These are phyloP conservation scores for Clavaria fumosa DNA, from an alignment of 768 basidiomycete species.

Conservation along the genomic window DNA sequence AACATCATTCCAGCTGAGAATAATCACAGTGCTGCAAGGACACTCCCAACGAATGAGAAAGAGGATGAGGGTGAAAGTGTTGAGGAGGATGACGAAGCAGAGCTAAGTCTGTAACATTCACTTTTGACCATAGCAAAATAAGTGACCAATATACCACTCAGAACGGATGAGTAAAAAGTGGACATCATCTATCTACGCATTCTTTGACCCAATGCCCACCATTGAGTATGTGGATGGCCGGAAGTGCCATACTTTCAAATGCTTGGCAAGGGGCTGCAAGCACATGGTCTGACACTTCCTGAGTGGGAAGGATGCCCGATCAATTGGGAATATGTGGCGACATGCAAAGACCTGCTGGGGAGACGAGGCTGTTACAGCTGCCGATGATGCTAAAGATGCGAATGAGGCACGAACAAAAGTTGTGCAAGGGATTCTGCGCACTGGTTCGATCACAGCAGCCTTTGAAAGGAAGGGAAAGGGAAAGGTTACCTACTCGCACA, in stretches of 20 bases:
- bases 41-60: not conserved
- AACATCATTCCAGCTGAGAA: not conserved
- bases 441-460: conserved; percentile 14
- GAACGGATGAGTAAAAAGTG: conserved; percentile 15
- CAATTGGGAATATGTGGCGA: conserved; percentile 18
- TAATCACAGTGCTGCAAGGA: not conserved
- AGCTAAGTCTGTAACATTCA: not conserved
- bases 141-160: not conserved
- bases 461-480: conserved; percentile 19
- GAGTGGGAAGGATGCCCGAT: conserved; percentile 15
- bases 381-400: conserved; percentile 2
- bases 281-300: conserved; percentile 12
- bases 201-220: conserved; percentile 15
- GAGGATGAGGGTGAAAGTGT: not conserved
- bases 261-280: conserved; percentile 13
- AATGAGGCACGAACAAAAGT: conserved; percentile 2
- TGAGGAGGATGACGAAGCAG: conserved; percentile 1
- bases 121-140: not conserved
- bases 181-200: conserved; percentile 21
- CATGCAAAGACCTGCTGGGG: conserved; percentile 21
- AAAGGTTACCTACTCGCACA: conserved; percentile 18
- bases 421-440: conserved; percentile 4
- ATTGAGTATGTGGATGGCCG: conserved; percentile 13
- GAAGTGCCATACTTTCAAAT: conserved; percentile 17
- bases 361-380: conserved; percentile 10